Conservation (phyloP, 2,329 filamentous ascomycete species). For the Apiospora koreana region DNA sequence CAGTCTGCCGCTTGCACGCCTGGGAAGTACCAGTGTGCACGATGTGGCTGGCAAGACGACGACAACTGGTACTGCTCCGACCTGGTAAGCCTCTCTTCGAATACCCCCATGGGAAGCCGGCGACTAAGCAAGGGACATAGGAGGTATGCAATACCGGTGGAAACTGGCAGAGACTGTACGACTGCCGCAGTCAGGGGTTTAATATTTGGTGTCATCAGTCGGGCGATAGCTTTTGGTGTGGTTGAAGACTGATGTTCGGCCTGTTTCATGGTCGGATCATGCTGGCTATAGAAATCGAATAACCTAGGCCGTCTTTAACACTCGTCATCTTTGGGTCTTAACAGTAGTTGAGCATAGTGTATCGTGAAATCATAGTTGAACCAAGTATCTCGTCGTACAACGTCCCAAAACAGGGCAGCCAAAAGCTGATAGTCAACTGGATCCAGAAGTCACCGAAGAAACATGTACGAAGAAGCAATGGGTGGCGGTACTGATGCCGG, state of each 20-base stretch:
- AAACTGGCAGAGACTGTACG: background rate
- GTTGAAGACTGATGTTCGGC: background rate
- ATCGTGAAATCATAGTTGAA: background rate
- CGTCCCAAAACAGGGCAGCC: background rate
- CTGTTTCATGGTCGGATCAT: background rate
- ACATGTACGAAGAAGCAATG: background rate
- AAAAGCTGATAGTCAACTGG: background rate
- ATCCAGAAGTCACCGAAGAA: background rate
- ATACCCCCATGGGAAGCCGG: background rate
- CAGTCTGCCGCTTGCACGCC: background rate
- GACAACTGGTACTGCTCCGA: background rate
- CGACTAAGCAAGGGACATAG: background rate
- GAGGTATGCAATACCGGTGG: background rate
- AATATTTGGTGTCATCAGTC: background rate
- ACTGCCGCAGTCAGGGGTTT: background rate
- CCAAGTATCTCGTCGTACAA: background rate
- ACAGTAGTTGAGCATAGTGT: background rate
- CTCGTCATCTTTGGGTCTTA: background rate
- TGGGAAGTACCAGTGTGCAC: background rate
- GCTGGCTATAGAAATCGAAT: background rate
- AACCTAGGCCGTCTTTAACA: background rate
- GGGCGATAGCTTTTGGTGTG: background rate
- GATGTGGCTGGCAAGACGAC: background rate
- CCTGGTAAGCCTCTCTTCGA: background rate
- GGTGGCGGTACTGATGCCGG: background rate